A percentile compares a stretch with the other conserved stretches of the same genome.
Conservation (phyloP, 139 green algal genomes). For the Astrephomene gubernaculifera region DNA sequence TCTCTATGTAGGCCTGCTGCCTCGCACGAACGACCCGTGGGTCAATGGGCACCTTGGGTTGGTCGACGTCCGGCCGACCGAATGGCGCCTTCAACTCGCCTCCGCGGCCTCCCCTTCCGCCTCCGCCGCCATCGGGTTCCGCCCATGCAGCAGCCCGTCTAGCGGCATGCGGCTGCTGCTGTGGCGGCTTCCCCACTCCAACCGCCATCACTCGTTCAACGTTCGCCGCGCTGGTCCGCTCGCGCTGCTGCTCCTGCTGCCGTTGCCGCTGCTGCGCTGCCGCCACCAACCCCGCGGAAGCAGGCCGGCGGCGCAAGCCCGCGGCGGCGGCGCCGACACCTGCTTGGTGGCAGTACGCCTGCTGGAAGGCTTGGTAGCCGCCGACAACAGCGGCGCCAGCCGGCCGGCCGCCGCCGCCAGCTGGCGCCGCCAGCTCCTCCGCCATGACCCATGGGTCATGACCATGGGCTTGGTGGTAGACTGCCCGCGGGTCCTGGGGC, state of each 20-base stretch:
- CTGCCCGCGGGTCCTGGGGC: neutral
- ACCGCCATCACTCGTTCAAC: neutral
- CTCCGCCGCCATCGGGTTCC: too few relatives aligned
- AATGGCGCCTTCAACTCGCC: neutral
- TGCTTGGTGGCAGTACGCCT: neutral
- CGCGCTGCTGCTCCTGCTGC: neutral
- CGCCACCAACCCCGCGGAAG: neutral
- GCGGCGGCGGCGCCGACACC: neutral
- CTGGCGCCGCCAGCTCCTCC: neutral
- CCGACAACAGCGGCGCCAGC: neutral
- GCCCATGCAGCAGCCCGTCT: too few relatives aligned
- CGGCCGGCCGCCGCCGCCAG: neutral
- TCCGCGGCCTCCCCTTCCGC: neutral
- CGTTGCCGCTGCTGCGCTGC: neutral
- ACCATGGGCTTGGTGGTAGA: neutral
- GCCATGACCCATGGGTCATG: neutral
- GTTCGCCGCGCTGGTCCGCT: constrained; percentile 11
- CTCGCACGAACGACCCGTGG: neutral
- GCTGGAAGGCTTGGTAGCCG: neutral
- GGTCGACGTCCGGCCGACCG: neutral
- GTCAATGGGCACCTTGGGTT: constrained; percentile 1
- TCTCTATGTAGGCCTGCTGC: constrained; percentile 29
- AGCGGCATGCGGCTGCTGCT: too few relatives aligned
- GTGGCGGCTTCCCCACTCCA: constrained; percentile 1
- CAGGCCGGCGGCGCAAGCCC: neutral